Conservation (phyloP, 305 asterid species). For the Solanum hybrid region DNA sequence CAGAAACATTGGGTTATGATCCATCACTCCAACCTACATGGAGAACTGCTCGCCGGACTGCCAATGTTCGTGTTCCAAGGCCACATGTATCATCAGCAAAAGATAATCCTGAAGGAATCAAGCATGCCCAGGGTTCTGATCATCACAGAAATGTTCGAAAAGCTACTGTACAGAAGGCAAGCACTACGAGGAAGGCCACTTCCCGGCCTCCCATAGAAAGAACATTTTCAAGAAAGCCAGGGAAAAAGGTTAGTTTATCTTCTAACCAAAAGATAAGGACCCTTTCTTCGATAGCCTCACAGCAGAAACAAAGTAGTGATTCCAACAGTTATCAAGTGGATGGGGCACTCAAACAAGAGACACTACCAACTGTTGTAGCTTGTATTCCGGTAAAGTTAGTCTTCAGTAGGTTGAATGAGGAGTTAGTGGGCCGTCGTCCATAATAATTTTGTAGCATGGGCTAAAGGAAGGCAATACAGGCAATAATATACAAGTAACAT, state of each 20-base stretch:
- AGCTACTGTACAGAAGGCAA: constrained; percentile 18
- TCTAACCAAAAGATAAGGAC: constrained; percentile 60
- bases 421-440: constrained; percentile 53
- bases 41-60: constrained; percentile 93
- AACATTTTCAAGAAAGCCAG: constrained; percentile 34
- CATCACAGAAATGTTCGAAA: constrained; percentile 21
- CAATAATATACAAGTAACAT: constrained; percentile 29
- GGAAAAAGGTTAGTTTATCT: constrained; percentile 37
- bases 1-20: constrained; percentile 38
- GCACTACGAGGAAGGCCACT: constrained; percentile 12
- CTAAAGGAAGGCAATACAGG: constrained; percentile 18
- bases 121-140: constrained; percentile 12
- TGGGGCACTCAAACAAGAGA: constrained; percentile 42
- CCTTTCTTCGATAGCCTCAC: constrained; percentile 64
- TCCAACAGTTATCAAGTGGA: constrained; percentile 23
- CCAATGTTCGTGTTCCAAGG: constrained; percentile 74
- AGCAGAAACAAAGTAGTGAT: constrained; percentile 31
- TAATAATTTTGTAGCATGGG: constrained; percentile 15
- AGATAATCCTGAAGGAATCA: constrained; percentile 27
- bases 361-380: constrained; percentile 44
- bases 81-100: constrained; percentile 34
- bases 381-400: constrained; percentile 91
- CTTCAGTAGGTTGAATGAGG: constrained; percentile 87
- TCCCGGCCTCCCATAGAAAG: constrained; percentile 21
- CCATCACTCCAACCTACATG: constrained; percentile 57